These are phyloP conservation scores for Vigna nakashimae DNA, from an alignment of 306 rosid species.

Conservation along the genomic window DNA sequence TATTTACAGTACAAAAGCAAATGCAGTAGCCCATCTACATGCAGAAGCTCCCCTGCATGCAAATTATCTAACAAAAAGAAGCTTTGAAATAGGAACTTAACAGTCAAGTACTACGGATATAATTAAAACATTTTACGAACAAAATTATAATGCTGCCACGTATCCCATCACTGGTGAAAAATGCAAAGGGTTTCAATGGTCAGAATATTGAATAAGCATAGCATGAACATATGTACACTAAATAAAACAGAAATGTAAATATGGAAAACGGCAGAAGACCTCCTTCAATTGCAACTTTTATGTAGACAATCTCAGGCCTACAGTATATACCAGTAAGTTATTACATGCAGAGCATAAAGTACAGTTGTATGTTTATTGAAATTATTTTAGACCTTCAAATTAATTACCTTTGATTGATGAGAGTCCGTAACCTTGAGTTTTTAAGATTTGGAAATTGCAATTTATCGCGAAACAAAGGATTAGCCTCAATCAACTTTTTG, in stretches of 20 bases:
- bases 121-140: slow-evolving; percentile 29
- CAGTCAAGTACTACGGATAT: slow-evolving; percentile 20
- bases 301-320: slow-evolving; percentile 23
- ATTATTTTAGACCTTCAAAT: slow-evolving; percentile 5
- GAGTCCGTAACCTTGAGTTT: slow-evolving; percentile 93
- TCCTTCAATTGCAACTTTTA: slow-evolving; percentile 12
- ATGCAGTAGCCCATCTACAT: slow-evolving; percentile 12
- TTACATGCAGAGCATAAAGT: slow-evolving; percentile 22
- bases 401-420: slow-evolving; percentile 91
- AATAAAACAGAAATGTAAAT: slow-evolving; percentile 13
- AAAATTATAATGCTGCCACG: slow-evolving; percentile 11
- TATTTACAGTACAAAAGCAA: neutral
- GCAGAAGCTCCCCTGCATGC: neutral
- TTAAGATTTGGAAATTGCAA: slow-evolving; percentile 96
- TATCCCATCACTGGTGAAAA: slow-evolving; percentile 13
- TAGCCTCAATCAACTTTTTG: slow-evolving; percentile 95
- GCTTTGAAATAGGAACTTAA: neutral
- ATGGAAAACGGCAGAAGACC: neutral
- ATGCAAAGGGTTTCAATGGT: neutral
- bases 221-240: neutral
- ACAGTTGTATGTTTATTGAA: neutral
- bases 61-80: slow-evolving; percentile 19
- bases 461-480: slow-evolving; percentile 95
- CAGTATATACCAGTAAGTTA: slow-evolving; percentile 10
- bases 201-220: slow-evolving; percentile 5